Percentiles rank a stretch among this genome's conserved stretches.
These are phyloP conservation scores for Amaranthus palmeri DNA, from an alignment of 148 eudicot genomes.

Conservation along the genomic window DNA sequence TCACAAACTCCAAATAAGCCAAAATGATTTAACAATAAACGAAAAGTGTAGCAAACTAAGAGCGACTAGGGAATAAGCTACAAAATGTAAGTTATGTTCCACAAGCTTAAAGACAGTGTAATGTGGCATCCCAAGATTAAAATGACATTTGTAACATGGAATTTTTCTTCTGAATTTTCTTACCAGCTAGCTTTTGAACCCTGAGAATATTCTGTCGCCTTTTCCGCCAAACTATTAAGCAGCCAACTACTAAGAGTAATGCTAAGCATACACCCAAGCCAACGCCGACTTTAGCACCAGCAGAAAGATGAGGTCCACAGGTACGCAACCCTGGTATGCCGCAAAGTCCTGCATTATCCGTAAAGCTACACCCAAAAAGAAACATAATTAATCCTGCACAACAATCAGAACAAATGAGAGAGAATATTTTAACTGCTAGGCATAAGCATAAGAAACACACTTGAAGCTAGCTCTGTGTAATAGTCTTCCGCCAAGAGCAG, in stretches of 20 bases:
- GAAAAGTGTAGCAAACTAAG: too few relatives aligned
- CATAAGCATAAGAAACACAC: conserved; percentile 38
- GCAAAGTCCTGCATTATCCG: conserved; percentile 88
- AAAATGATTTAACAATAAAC: too few relatives aligned
- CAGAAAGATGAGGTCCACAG: conserved; percentile 88
- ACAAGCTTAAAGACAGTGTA: too few relatives aligned
- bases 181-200: conserved; percentile 86
- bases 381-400: not conserved
- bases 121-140: not conserved
- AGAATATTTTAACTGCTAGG: not conserved
- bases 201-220: conserved; percentile 92
- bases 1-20: too few relatives aligned
- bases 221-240: conserved; percentile 82
- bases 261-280: conserved; percentile 45
- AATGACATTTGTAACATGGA: not conserved
- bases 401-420: not conserved
- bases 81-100: too few relatives aligned
- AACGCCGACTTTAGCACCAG: conserved; percentile 76
- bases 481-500: conserved; percentile 80
- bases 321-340: conserved; percentile 89
- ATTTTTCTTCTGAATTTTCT: conserved; percentile 5
- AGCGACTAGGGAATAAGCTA: too few relatives aligned
- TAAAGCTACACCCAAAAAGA: conserved; percentile 51
- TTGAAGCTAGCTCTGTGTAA: conserved; percentile 96
- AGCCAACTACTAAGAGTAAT: conserved; percentile 42